Evolutionary conservation across 169 alveolate species (phyloP), one percentile per base, ranked within the genome.

Genomic region (Cryptosporidium sp.): DNA sequence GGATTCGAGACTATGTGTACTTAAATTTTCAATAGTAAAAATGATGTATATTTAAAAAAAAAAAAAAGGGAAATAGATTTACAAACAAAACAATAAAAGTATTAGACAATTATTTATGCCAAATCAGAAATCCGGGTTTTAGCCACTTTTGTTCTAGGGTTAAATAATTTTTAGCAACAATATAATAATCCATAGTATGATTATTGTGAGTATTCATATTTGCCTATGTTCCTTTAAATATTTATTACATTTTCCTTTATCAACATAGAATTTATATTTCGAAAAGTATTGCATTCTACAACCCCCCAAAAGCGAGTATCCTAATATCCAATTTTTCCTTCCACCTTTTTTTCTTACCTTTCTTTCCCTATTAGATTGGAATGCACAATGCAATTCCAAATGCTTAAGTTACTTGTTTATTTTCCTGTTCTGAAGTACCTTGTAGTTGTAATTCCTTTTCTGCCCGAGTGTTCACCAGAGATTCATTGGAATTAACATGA

Each of bases 351-450:
- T 60, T 26, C 69, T 60, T 60, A 26, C 69, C 33, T 31, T 60
- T 60, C 16, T 31, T 26, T 31, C 39, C 33, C 5, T 60, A 26
- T 60, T 26, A 31, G n/a, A 56, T 56, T 56, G 67, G 67, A 56
- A 26, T 56, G 31, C 23, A 56, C 18, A n/a, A 21, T 60, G 31
- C 35, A 16, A 56, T 6, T 10, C 67, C 67, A 56, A 23, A 26
- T 10, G 10, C 21, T 65, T 65, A 65, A 23, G 33, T 14, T 31
- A 37, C 72, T 69, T 69, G 84, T 45, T 69, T 69, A 33, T 31
- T 44, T 73, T 73, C 86, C 70, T 73, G 86, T 73, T 73, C 86
- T 33, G 52, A 37, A 60, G 62, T 73, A 35, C 68, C 68, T 73
- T 60, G 68, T 33, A 21, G 23, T 35, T 35, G 72, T 37, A 37